Evolutionary conservation across 1,284 basidiomycete genomes (phyloP), one percentile per base, ranked within the genome.

Genomic region (Ceratorhiza oryzae-sativae): DNA sequence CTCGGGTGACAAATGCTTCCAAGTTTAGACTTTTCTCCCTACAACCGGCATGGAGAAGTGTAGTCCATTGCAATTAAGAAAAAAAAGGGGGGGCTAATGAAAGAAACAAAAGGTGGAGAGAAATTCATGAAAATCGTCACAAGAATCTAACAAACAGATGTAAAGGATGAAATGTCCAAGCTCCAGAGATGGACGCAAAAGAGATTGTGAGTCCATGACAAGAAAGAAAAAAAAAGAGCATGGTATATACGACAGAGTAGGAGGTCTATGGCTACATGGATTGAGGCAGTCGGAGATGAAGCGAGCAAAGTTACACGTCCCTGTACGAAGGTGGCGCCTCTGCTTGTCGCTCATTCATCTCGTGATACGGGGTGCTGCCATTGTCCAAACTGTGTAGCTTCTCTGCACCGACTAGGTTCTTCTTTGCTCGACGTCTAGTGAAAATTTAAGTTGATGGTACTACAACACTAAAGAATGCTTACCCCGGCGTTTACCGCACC

Each of bases 401-500:
- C 34, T 65, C 62, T 12, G 63, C 46, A 9, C 61, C 61, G 15
- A 27, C 15, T 27, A 13, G 27, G 46, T 67, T 36, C 48, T 67
- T 53, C 49, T 67, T 67, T 67, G 48, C 30, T 32, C 49, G 63
- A n/a, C 49, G 63, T 12, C 63, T 67, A 30, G 36, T 27, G 39
- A 45, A 8, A 49, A 49, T n/a, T n/a, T n/a, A 49, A 8, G 23
- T 49, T 9, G 25, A 27, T 18, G 4, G 6, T 25, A 27, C n/a
- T n/a, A 6, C n/a, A 27, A 49, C 4, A 55, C 20, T 20, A 4
- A 34, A 12, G 23, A 20, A 4, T 8, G 39, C 63, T 67, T 36
- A 67, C 63, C 63, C 20, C 63, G 48, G 25, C 63, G 63, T 45
- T 55, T 67, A 27, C 63, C 63, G 23, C 63, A 67, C 18, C 90